Percentiles rank a stretch among this genome's conserved stretches.
These are phyloP conservation scores for Astrephomene gubernaculifera DNA, from an alignment of 139 green algal genomes.

Conservation along the genomic window DNA sequence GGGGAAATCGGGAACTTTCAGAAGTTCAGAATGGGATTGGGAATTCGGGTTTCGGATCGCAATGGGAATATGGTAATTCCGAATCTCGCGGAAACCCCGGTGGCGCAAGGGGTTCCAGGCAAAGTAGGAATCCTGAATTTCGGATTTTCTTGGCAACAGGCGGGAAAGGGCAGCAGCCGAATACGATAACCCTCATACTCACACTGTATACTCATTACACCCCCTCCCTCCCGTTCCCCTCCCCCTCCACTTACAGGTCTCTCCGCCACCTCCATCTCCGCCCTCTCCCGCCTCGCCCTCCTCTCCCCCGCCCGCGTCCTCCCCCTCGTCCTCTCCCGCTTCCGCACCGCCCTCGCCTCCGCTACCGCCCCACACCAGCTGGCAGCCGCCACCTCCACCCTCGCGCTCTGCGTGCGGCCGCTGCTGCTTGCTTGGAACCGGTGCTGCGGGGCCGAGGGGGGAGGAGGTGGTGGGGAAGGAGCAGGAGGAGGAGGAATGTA, in stretches of 20 bases:
- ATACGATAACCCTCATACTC: too few relatives aligned
- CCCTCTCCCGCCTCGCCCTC: constrained; percentile 75
- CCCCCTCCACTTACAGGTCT: background rate
- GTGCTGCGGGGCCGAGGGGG: constrained; percentile 1
- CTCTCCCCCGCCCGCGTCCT: constrained; percentile 78
- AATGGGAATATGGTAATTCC: too few relatives aligned
- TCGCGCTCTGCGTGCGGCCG: constrained; percentile 81
- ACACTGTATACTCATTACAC: too few relatives aligned
- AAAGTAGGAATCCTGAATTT: too few relatives aligned
- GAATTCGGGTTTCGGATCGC: too few relatives aligned
- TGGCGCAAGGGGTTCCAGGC: too few relatives aligned
- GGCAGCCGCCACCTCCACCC: constrained; percentile 62
- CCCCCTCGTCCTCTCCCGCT: constrained; percentile 81
- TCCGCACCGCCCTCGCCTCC: constrained; percentile 72
- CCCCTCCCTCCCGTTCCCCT: background rate
- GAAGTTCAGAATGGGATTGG: too few relatives aligned
- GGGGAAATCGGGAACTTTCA: too few relatives aligned
- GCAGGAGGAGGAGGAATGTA: constrained; percentile 12
- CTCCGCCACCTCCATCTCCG: constrained; percentile 52
- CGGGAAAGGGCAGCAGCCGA: too few relatives aligned
- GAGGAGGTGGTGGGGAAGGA: background rate
- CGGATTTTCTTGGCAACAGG: too few relatives aligned
- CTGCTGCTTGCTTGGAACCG: constrained; percentile 77
- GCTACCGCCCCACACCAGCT: constrained; percentile 85
- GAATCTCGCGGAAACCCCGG: too few relatives aligned